Evolutionary conservation across 257 asterid genomes (phyloP), one percentile per base, ranked within the genome.

Genomic region (Orobanche coerulescens): DNA sequence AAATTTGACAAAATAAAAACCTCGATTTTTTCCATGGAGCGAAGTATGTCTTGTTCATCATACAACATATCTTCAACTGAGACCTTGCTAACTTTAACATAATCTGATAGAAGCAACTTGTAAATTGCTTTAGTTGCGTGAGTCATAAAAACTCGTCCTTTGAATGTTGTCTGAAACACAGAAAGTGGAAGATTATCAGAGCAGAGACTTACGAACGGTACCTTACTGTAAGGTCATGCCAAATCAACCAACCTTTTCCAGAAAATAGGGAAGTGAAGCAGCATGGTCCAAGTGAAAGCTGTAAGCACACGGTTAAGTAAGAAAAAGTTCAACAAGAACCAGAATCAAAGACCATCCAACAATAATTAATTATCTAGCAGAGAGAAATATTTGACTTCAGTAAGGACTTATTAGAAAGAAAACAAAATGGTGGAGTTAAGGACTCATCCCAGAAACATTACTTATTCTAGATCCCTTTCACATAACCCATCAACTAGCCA

Each of bases 271-370:
- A 76, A 93, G 97, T 19, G 97, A 93, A 68, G 97, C 99, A 62
- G 99, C 96, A 86, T 93, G 99, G 77, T 93, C 99, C 86, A 93
- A 82, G 85, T 93, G 99, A 83, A 89, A 93, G 79, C 99, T 93
- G 87, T 79, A 74, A 66, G 59, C 31, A 24, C 34, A 37, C n/a
- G n/a, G 9, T 52, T 39, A 20, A 66, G 72, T 11, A 33, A 48
- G 47, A 26, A 46, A 26, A 30, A 26, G 14, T 15, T 16, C 5
- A 62, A 24, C 22, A 15, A 58, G 44, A 42, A 51, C 54, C 48
- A 43, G 24, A 64, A 28, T 30, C 43, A 55, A 15, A 72, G n/a
- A 50, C 19, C 50, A 43, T 36, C 28, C 20, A 9, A 55, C 9
- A 14, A 24, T 15, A 6, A 23, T 46, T 14, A 47, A 33, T 62